Evolutionary conservation across 2,329 filamentous ascomycete genomes (phyloP), one percentile per base, ranked within the genome.

Genomic region (Trichoderma hamatum): DNA sequence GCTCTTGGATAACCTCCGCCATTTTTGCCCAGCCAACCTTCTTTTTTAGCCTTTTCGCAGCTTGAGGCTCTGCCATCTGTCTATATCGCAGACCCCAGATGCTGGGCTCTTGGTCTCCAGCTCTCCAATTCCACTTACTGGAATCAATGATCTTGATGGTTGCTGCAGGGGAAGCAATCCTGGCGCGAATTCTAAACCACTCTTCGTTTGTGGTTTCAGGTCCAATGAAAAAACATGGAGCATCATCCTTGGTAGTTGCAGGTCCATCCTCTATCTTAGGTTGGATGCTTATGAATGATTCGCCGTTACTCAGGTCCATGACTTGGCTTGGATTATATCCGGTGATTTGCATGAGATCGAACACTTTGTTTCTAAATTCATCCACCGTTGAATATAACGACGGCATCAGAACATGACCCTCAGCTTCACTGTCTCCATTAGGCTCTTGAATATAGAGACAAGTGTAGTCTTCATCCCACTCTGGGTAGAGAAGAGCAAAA

Each of bases 61-160:
- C 19, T n/a, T 61, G 32, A 16, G 6, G 4, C 7, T 3, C 21
- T 3, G 43, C 26, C 28, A 64, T 7, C 5, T 5, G 51, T 7
- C 60, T 39, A 51, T 73, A 73, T 16, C 72, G 71, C 11, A 71
- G 72, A 3, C 76, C 76, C 76, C 76, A 77, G 21, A 70, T 28
- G 30, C 73, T 75, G 34, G 56, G 67, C 19, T 66, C 67, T 2
- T 71, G 24, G 34, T 75, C 70, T 1, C 39, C 63, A 13, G 19
- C 13, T 5, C 59, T 24, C 76, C 76, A 77, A 32, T 74, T 70
- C 5, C 59, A 68, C 1, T 67, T 54, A 1, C 13, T 19, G 10
- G 65, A 49, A 5, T 63, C 54, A 6, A 69, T 34, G 30, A 77
- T 34, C 0, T 56, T 49, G 3, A 74, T 65, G 1, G 30, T 58